These are phyloP conservation scores for Spinacia oleracea DNA, from an alignment of 179 eudicot genomes.

Conservation along the genomic window DNA sequence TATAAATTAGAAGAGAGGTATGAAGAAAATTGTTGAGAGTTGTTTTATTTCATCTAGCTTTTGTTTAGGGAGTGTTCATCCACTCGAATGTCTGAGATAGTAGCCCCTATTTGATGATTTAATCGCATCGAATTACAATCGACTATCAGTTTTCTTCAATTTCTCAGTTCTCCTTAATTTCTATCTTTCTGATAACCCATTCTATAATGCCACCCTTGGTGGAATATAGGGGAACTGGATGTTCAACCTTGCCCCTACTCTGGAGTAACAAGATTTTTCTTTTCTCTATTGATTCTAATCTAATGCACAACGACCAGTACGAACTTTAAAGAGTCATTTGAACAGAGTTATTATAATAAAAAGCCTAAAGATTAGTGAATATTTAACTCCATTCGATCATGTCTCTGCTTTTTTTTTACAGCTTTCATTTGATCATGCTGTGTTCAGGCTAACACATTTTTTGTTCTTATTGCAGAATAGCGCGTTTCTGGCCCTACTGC, in stretches of 20 bases:
- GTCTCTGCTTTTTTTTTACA: neutral
- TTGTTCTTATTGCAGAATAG: conserved; percentile 46
- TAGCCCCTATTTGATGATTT: no score
- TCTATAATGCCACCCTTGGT: neutral
- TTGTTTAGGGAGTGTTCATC: no score
- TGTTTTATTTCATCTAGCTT: no score
- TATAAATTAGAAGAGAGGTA: no score
- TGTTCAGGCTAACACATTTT: conserved; percentile 8
- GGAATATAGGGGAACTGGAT: neutral
- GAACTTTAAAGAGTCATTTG: neutral
- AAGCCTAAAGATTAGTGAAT: neutral
- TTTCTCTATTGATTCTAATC: neutral
- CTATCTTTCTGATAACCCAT: no score
- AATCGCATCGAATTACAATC: no score
- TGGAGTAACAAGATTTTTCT: neutral
- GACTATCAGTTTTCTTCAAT: no score
- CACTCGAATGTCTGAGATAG: no score
- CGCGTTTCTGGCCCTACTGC: conserved; percentile 67
- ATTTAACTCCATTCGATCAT: neutral
- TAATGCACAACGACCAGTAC: neutral
- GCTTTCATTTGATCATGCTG: neutral
- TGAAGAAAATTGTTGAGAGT: no score
- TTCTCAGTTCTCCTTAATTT: no score
- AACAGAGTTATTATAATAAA: no score
- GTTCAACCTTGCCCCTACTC: neutral